phyloP scores from a whole-genome alignment of 495 filamentous ascomycete genomes.

The Aspergillus kassunensis region DNA sequence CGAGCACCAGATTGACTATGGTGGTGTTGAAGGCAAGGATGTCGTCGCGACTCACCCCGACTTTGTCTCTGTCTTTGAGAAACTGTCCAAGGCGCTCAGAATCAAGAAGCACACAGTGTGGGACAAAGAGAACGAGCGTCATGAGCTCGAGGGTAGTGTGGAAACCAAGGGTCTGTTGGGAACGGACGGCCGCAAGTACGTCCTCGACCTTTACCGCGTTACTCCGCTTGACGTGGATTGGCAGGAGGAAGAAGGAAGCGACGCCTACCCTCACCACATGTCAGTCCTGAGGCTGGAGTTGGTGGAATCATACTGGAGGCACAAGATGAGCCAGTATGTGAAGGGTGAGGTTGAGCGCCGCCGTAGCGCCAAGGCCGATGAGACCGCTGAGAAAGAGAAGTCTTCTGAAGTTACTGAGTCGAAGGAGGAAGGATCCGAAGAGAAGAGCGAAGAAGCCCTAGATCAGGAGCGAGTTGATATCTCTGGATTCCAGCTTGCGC shows the following conservation, averaged over 20 bases:
- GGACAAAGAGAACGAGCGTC: slow-evolving; percentile 90
- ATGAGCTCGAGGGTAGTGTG: slow-evolving; percentile 91
- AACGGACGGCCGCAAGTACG: slow-evolving; percentile 96
- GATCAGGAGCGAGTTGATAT: slow-evolving; percentile 69
- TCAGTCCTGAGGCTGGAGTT: slow-evolving; percentile 85
- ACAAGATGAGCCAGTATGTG: slow-evolving; percentile 84
- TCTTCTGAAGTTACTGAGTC: slow-evolving; percentile 22
- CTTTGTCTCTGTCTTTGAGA: slow-evolving; percentile 81
- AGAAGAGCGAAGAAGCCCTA: slow-evolving; percentile 30
- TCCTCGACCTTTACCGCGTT: slow-evolving; percentile 91
- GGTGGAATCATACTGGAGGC: slow-evolving; percentile 75
- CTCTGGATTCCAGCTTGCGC: slow-evolving; percentile 75
- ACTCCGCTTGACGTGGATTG: slow-evolving; percentile 88
- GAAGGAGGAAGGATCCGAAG: slow-evolving; percentile 26
- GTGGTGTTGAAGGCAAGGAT: slow-evolving; percentile 96
- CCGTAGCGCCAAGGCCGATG: slow-evolving; percentile 38
- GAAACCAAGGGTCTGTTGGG: slow-evolving; percentile 97
- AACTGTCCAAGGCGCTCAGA: slow-evolving; percentile 78
- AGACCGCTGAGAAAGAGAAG: slow-evolving; percentile 44
- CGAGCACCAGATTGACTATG: slow-evolving; percentile 98
- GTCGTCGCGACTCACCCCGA: slow-evolving; percentile 83
- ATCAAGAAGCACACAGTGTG: slow-evolving; percentile 96
- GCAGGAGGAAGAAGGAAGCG: slow-evolving; percentile 70
- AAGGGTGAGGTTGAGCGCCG: slow-evolving; percentile 65
- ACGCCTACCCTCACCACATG: slow-evolving; percentile 90